Evolutionary conservation across 2,329 filamentous ascomycete genomes (phyloP), one percentile per base, ranked within the genome.

Genomic region (Metarhizium anisopliae): DNA sequence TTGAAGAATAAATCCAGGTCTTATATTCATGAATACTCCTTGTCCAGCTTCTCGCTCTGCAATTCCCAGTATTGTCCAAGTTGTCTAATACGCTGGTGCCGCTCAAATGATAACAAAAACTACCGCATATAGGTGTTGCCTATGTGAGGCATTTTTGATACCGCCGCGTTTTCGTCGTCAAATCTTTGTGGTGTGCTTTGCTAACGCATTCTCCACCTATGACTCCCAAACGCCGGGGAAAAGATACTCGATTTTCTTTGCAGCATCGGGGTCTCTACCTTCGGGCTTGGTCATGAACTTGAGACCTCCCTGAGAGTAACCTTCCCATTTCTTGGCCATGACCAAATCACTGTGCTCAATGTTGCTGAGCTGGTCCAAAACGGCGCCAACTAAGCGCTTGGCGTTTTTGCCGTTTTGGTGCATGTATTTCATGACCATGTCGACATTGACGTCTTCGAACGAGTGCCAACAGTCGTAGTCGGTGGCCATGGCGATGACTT

Each of bases 381-480:
- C 91, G 36, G 89, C 90, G 40, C 84, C 89, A 38, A 99, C 86
- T 56, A 97, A 86, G 53, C 85, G 79, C 70, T 87, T 86, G 38
- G 94, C 94, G 67, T 97, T 99, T 67, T 86, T 80, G 53, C 89
- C 81, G 73, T 99, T 99, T 62, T 90, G 87, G 69, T 88, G 87
- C 94, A 99, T 99, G 73, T 95, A 90, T 59, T 84, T 87, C 85
- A 96, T 90, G 55, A 99, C 94, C 89, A 97, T 95, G 72, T 92
- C 89, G 25, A 99, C 94, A 59, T 91, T 92, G 59, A 99, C 94
- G 61, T 89, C 89, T 56, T 84, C 87, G 51, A 81, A 82, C 20
- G 82, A 84, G 68, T 92, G 88, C 94, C 94, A 99, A 83, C 93
- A 97, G 77, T 99, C 94, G 72, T 99, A 99, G 77, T 99, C 94